Base-by-base conservation (phyloP, 2,329 filamentous ascomycete genomes). In the Pseudocercospora eumusae region DNA sequence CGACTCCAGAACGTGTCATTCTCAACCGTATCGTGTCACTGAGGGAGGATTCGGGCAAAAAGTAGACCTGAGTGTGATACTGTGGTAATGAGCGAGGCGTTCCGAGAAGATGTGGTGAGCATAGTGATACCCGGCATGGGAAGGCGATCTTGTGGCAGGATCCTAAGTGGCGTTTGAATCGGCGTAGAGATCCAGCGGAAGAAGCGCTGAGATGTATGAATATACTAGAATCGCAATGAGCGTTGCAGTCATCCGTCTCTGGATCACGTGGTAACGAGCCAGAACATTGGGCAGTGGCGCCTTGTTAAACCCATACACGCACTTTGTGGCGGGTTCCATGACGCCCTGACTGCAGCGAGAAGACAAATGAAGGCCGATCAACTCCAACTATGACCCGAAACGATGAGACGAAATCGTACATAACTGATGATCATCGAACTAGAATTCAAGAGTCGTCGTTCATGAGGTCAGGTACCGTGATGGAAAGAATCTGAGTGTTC, bases 11-110 rank as follows among this genome's bases (percentile, higher is more conserved):
- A n/a, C 91, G 88, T 75, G 82, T 96, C 67, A 85, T 98, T 53
- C 79, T 98, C 28, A 98, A 98, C 79, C 85, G 92, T 56, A 97
- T 98, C 71, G 93, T 98, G 21, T 91, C 89, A 53, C 77, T 97
- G 72, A 96, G 96, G 80, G 93, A 96, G 77, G 91, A 96, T 73
- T 80, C 84, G n/a, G 86, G 86, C 60, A 92, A 92, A 82, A 76
- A 75, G 62, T 63, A 59, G 20, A 21, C n/a, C 4, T 2, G 28
- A 18, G 18, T 15, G 13, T 3, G 13, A 28, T n/a, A 18, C 2
- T 31, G 47, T 27, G 11, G 21, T 52, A 52, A 52, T 25, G 21
- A 52, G 47, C 47, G 47, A 52, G 47, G 47, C 47, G 47, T 52
- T 27, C 10, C 25, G 47, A 31, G 47, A 31, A 52, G 23, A 9